A percentile compares a stretch with the other conserved stretches of the same genome.
phyloP scores from a whole-genome alignment of 805 yeast species.

The Cyberlindnera veronae region DNA sequence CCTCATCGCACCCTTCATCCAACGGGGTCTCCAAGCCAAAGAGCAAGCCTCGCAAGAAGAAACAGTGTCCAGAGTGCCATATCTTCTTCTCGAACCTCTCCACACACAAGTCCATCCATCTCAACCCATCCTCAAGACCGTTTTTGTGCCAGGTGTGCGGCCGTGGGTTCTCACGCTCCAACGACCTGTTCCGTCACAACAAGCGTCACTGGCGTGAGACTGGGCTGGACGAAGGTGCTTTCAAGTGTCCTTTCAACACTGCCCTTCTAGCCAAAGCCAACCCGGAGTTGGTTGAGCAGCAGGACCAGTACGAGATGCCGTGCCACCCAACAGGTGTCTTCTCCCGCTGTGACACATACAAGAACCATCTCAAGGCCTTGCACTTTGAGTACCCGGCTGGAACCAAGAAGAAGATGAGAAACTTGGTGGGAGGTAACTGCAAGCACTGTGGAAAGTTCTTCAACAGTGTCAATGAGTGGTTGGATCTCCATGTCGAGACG shows the following conservation, averaged over 20 bases:
- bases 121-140: conserved; percentile 69
- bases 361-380: conserved; percentile 84
- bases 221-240: conserved; percentile 62
- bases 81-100: conserved; percentile 73
- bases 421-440: conserved; percentile 67
- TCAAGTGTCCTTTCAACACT: conserved; percentile 71
- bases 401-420: conserved; percentile 73
- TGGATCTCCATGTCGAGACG: conserved; percentile 63
- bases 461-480: conserved; percentile 75
- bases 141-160: conserved; percentile 74
- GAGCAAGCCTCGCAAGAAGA: conserved; percentile 53
- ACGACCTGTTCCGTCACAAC: conserved; percentile 80
- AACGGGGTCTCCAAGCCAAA: conserved; percentile 2
- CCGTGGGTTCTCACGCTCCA: conserved; percentile 85
- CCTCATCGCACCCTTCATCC: too few species aligned
- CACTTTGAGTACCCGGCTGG: conserved; percentile 89
- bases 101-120: conserved; percentile 78
- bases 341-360: conserved; percentile 86
- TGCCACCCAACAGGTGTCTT: conserved; percentile 87
- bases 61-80: conserved; percentile 69
- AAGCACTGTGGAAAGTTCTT: conserved; percentile 69
- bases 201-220: conserved; percentile 82
- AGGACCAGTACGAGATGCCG: conserved; percentile 11
- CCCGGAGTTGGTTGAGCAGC: conserved; percentile 1
- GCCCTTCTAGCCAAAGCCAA: conserved; percentile 9